Percentiles rank a stretch among this genome's conserved stretches.
Conservation (phyloP, 164 flowering plant species). For the Kingdonia uniflora region DNA sequence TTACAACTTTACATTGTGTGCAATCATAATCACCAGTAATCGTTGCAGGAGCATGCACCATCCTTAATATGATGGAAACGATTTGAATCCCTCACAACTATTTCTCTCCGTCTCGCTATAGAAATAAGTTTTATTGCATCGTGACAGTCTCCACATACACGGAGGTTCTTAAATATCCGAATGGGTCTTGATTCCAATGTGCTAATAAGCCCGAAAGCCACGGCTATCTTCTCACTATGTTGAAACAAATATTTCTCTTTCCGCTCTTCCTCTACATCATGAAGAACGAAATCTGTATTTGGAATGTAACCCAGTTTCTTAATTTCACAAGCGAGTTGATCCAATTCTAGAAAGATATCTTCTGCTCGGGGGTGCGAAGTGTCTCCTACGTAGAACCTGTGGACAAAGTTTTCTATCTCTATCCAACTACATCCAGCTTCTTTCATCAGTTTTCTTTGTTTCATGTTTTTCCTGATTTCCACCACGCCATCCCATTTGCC, state of each 20-base stretch:
- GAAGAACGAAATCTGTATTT: conserved; percentile 57
- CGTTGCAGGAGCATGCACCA: conserved; percentile 71
- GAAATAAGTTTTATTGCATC: conserved; percentile 56
- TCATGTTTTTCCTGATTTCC: conserved; percentile 56
- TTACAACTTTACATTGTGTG: too few species aligned
- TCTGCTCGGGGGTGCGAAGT: conserved; percentile 50
- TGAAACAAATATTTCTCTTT: conserved; percentile 63
- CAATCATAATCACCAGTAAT: conserved; percentile 48
- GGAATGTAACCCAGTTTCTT: conserved; percentile 66
- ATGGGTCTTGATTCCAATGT: conserved; percentile 40
- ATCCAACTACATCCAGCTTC: conserved; percentile 94
- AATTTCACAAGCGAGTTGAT: conserved; percentile 33
- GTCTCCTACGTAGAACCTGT: conserved; percentile 70
- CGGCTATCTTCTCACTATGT: conserved; percentile 86
- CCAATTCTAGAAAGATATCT: conserved; percentile 50
- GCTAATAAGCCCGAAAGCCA: conserved; percentile 64
- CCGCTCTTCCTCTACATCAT: conserved; percentile 61
- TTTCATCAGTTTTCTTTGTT: conserved; percentile 50
- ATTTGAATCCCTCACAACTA: conserved; percentile 60
- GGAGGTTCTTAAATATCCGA: conserved; percentile 63
- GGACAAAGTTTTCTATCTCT: conserved; percentile 47
- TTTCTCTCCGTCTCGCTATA: conserved; percentile 39
- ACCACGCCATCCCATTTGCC: conserved; percentile 55
- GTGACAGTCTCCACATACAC: conserved; percentile 84
- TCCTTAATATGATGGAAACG: conserved; percentile 67